Evolutionary conservation across 2,329 filamentous ascomycete genomes (phyloP).

Genomic region (Penicillium vulpinum): DNA sequence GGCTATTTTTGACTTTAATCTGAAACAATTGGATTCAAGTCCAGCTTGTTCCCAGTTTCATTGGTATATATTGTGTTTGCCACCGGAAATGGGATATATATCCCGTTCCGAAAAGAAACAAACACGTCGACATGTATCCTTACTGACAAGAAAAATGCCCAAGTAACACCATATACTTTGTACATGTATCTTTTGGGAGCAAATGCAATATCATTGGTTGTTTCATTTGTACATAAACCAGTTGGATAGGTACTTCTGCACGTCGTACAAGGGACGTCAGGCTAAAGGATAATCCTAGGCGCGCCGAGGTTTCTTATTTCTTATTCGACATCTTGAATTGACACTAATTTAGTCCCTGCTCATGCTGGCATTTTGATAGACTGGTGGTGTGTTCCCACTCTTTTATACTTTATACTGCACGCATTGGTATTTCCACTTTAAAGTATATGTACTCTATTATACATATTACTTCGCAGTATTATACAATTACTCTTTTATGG

Average conservation of each 20-base stretch:
- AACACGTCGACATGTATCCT: not conserved
- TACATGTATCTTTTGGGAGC: not conserved
- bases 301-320: not conserved
- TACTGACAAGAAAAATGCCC: not conserved
- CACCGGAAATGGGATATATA: not conserved
- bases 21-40: constrained; percentile 3
- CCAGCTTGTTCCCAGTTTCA: not conserved
- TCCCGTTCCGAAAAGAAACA: not conserved
- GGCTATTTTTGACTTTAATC: constrained; percentile 1
- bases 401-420: not conserved
- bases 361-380: not conserved
- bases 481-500: not conserved
- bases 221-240: not conserved
- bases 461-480: no score
- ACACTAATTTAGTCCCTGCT: not conserved
- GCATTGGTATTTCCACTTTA: not conserved
- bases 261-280: constrained; percentile 18
- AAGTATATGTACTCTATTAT: not conserved
- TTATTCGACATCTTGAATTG: not conserved
- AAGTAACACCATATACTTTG: not conserved
- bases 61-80: not conserved
- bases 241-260: constrained; percentile 13
- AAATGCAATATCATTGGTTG: not conserved
- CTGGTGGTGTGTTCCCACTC: not conserved
- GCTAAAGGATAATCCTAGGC: constrained; percentile 13